Evolutionary conservation across 2,329 filamentous ascomycete genomes (phyloP).

Genomic region (Talaromyces marneffei): DNA sequence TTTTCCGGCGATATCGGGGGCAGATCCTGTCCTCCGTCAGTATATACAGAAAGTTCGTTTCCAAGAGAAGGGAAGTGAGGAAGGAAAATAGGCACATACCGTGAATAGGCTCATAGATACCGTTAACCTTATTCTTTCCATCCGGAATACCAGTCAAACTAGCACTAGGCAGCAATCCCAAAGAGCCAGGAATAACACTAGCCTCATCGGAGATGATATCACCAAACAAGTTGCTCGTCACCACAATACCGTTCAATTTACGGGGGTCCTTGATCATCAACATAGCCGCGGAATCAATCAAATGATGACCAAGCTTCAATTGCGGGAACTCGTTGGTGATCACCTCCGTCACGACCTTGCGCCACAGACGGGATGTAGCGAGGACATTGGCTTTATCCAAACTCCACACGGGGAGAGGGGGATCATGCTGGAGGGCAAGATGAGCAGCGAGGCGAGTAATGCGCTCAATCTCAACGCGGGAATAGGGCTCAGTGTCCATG

Average conservation of each 20-base stretch:
- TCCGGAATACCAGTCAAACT: slow-evolving; percentile 82
- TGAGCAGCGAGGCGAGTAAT: slow-evolving; percentile 75
- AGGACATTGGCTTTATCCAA: slow-evolving; percentile 97
- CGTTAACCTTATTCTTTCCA: slow-evolving; percentile 77
- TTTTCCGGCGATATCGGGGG: slow-evolving; percentile 87
- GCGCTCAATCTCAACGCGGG: slow-evolving; percentile 76
- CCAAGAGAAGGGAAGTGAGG: too few relatives aligned
- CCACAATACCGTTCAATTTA: slow-evolving; percentile 79
- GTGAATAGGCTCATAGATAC: slow-evolving; percentile 97
- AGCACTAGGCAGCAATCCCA: slow-evolving; percentile 82
- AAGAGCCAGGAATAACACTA: slow-evolving; percentile 83
- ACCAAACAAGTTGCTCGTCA: slow-evolving; percentile 91
- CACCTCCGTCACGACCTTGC: slow-evolving; percentile 76
- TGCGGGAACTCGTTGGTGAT: slow-evolving; percentile 87
- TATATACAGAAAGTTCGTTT: neutral
- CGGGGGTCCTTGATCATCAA: slow-evolving; percentile 92
- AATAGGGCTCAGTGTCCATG: slow-evolving; percentile 82
- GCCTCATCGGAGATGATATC: slow-evolving; percentile 97
- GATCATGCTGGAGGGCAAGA: slow-evolving; percentile 70
- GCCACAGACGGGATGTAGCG: slow-evolving; percentile 82
- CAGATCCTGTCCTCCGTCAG: slow-evolving; percentile 56
- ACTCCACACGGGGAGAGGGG: slow-evolving; percentile 73
- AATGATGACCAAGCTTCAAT: slow-evolving; percentile 75
- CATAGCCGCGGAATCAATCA: slow-evolving; percentile 97
- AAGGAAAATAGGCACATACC: slow-evolving; percentile 47